phyloP scores from a whole-genome alignment of 495 filamentous ascomycete genomes.

The Aspergillus egyptiacus region DNA sequence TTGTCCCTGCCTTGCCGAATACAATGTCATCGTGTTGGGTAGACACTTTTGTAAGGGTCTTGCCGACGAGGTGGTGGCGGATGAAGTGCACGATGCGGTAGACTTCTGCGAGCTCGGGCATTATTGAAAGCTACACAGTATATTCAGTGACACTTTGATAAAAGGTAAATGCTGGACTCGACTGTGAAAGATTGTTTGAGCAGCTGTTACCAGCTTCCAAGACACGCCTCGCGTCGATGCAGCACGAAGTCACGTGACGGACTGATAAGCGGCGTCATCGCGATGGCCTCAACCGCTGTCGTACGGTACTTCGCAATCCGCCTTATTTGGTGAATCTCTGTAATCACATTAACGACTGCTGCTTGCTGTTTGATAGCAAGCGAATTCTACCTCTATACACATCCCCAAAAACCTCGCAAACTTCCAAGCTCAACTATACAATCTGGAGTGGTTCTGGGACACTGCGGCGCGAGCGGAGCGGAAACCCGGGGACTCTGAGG shows the following conservation, averaged over 20 bases:
- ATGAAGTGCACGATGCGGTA: constrained; percentile 82
- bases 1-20: constrained; percentile 83
- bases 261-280: background rate
- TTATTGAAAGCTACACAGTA: constrained; percentile 24
- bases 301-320: no score
- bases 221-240: constrained; percentile 15
- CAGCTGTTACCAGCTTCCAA: constrained; percentile 1
- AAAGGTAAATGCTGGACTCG: background rate
- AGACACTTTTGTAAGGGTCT: constrained; percentile 63
- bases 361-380: no score
- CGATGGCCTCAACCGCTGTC: no score
- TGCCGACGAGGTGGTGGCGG: constrained; percentile 72
- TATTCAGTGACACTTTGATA: background rate
- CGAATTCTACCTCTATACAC: background rate
- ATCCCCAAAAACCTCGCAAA: background rate
- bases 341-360: no score
- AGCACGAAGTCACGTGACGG: constrained; percentile 20
- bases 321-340: no score
- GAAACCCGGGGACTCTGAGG: constrained; percentile 15
- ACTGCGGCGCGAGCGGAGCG: constrained; percentile 16
- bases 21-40: constrained; percentile 73
- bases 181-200: background rate
- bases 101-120: constrained; percentile 85
- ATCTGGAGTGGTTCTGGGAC: constrained; percentile 44
- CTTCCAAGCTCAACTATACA: constrained; percentile 13